These are phyloP conservation scores for Penicillium samsonianum DNA, from an alignment of 495 filamentous ascomycete genomes.

Conservation along the genomic window DNA sequence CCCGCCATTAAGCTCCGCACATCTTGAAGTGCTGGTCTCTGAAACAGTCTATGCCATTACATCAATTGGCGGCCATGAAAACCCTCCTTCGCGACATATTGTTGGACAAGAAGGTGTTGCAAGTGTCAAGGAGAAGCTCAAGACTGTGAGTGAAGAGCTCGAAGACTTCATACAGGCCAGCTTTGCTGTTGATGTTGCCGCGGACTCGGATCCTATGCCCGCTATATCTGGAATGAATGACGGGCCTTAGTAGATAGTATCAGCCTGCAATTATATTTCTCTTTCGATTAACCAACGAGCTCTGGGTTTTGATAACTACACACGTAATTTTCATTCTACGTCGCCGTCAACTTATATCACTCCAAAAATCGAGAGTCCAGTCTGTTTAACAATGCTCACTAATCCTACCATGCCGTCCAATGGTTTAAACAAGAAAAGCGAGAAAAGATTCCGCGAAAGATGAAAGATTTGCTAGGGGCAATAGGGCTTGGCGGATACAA, in stretches of 20 bases:
- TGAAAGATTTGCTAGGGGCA: background rate
- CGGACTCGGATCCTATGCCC: slow-evolving; percentile 34
- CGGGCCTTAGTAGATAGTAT: background rate
- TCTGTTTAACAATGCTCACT: background rate
- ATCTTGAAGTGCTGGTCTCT: slow-evolving; percentile 68
- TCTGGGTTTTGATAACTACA: background rate
- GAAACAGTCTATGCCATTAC: slow-evolving; percentile 93
- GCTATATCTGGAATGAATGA: slow-evolving; percentile 26
- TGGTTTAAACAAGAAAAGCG: background rate
- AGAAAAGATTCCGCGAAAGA: background rate
- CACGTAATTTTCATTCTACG: background rate
- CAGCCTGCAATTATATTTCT: background rate
- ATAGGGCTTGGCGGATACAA: background rate
- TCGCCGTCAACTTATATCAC: background rate
- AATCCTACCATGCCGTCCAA: background rate
- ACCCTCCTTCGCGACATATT: slow-evolving; percentile 91
- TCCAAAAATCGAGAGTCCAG: background rate
- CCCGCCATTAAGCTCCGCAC: slow-evolving; percentile 62
- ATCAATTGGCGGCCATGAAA: slow-evolving; percentile 91
- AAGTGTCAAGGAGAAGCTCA: slow-evolving; percentile 92
- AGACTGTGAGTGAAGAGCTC: slow-evolving; percentile 92
- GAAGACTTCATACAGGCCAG: slow-evolving; percentile 95
- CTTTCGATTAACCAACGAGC: background rate
- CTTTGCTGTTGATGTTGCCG: slow-evolving; percentile 73
- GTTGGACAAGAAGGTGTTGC: slow-evolving; percentile 88